These are phyloP conservation scores for Uronychia setigera DNA, from an alignment of 73 alveolate genomes.

Conservation along the genomic window DNA sequence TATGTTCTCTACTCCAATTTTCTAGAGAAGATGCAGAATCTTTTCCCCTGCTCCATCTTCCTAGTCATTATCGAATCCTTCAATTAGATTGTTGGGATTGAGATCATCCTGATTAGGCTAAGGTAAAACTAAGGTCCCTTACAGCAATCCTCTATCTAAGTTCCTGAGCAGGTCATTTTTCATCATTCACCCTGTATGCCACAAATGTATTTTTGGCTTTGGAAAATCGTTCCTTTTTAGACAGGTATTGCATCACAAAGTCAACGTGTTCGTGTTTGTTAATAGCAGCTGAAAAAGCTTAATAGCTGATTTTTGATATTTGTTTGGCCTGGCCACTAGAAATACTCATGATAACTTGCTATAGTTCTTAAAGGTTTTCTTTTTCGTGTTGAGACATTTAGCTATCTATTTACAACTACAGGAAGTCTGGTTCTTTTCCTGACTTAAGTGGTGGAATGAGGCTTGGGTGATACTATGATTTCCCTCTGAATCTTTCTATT, in stretches of 20 bases:
- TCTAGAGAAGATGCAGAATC: conserved; percentile 45
- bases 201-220: not conserved
- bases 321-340: not conserved
- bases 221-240: not conserved
- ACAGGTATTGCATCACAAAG: conserved; percentile 17
- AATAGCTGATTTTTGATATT: conserved; percentile 6
- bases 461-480: too few species aligned
- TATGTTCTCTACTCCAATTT: conserved; percentile 61
- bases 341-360: not conserved
- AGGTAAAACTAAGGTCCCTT: not conserved
- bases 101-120: not conserved
- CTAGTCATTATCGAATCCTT: conserved; percentile 65
- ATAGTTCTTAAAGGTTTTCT: not conserved
- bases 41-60: conserved; percentile 66
- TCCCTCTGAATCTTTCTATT: too few species aligned
- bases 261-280: conserved; percentile 25
- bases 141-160: not conserved
- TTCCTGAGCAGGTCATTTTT: not conserved
- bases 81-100: conserved; percentile 18
- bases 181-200: not conserved
- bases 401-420: too few species aligned
- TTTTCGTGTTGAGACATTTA: not conserved
- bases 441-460: too few species aligned
- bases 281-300: conserved; percentile 53
- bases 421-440: too few species aligned